Conservation (phyloP, 2,329 filamentous ascomycete genomes). For the Zasmidium citrigriseum region DNA sequence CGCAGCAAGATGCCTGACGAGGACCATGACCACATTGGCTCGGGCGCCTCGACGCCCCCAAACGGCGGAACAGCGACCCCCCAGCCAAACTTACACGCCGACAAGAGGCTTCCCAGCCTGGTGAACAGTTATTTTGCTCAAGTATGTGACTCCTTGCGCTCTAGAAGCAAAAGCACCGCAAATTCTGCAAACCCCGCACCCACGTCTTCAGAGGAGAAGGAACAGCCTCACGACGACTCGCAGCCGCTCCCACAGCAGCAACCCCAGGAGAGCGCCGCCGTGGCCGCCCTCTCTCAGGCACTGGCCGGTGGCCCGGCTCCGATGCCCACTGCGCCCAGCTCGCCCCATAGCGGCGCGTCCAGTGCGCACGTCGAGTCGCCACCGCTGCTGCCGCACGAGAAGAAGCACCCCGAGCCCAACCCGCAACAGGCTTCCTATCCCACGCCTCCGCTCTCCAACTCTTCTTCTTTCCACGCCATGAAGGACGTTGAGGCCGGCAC, state of each 20-base stretch:
- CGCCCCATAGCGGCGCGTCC: slow-evolving; percentile 25
- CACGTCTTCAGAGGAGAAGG: slow-evolving; percentile 25
- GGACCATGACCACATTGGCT: slow-evolving; percentile 73
- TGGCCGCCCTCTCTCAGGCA: slow-evolving; percentile 20
- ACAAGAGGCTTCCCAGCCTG: slow-evolving; percentile 93
- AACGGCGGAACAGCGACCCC: slow-evolving; percentile 77
- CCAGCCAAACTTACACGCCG: slow-evolving; percentile 79
- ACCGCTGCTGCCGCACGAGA: slow-evolving; percentile 41
- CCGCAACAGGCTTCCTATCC: slow-evolving; percentile 33
- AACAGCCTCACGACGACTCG: slow-evolving; percentile 8
- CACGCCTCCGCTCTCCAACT: slow-evolving; percentile 44
- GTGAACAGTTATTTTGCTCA: slow-evolving; percentile 96
- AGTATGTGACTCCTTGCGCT: slow-evolving; percentile 84
- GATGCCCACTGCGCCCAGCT: slow-evolving; percentile 38
- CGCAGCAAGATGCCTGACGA: slow-evolving; percentile 57
- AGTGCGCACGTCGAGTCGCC: slow-evolving; percentile 28
- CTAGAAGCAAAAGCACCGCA: slow-evolving; percentile 40
- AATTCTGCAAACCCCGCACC: slow-evolving; percentile 35
- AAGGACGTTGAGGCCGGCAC: slow-evolving; percentile 26
- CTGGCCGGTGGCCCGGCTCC: slow-evolving; percentile 19
- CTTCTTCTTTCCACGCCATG: slow-evolving; percentile 39
- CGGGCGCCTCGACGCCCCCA: slow-evolving; percentile 79
- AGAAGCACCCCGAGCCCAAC: slow-evolving; percentile 16
- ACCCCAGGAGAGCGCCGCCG: slow-evolving; percentile 20
- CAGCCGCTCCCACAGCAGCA: slow-evolving; percentile 11